A percentile compares a stretch with the other conserved stretches of the same genome.
These are phyloP conservation scores for Dendrobium catenatum DNA, from an alignment of 106 monocot species.

Conservation along the genomic window DNA sequence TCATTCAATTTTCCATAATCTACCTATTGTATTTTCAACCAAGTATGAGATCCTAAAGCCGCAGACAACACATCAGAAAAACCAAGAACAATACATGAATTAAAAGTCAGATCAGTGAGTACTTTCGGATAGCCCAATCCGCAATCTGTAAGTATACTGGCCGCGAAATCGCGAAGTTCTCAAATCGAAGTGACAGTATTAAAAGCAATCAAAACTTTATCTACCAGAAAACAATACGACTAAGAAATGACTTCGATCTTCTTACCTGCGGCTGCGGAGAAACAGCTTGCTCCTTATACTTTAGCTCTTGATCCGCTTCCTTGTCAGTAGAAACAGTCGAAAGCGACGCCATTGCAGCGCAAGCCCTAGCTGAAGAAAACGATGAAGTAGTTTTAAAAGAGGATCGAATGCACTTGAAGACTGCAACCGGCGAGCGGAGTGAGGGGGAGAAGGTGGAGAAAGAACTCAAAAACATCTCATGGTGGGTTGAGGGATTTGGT, in stretches of 20 bases:
- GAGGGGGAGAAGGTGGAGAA: not conserved
- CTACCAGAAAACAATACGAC: not conserved
- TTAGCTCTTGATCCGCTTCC: not conserved
- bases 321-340: slow-evolving; percentile 2
- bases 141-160: not conserved
- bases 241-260: not conserved
- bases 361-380: not conserved
- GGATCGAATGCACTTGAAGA: not conserved
- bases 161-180: not conserved
- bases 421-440: not conserved
- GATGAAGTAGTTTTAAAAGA: not conserved
- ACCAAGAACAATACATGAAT: not conserved
- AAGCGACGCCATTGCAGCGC: slow-evolving; percentile 1
- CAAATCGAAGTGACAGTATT: not conserved
- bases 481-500: not conserved
- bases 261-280: not conserved
- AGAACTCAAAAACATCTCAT: slow-evolving; percentile 4
- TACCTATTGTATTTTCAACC: not conserved
- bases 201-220: not conserved
- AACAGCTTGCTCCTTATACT: not conserved
- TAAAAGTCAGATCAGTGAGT: not conserved
- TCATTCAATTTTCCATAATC: not conserved
- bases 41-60: not conserved
- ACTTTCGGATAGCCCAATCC: not conserved
- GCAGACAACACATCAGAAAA: not conserved